A percentile compares a stretch with the other conserved stretches of the same genome.
These are phyloP conservation scores for Neurospora tetraspora DNA, from an alignment of 495 filamentous ascomycete genomes.

Conservation along the genomic window DNA sequence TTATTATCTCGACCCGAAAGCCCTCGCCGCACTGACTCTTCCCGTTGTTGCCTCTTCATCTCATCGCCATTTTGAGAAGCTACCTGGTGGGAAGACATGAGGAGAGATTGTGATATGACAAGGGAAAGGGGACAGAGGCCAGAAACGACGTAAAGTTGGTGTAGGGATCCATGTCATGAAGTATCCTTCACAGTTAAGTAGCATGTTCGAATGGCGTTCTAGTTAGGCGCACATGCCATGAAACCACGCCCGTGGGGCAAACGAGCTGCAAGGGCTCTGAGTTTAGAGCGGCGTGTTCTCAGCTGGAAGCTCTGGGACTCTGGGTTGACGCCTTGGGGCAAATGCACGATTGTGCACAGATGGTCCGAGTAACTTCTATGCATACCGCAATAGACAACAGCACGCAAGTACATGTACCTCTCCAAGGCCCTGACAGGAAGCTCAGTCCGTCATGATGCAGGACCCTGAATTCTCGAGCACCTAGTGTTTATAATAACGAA, in stretches of 20 bases:
- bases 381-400: background rate
- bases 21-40: no score
- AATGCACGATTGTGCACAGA: background rate
- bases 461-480: background rate
- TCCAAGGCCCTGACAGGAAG: background rate
- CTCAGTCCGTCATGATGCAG: background rate
- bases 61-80: background rate
- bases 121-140: background rate
- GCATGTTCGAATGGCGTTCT: background rate
- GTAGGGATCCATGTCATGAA: background rate
- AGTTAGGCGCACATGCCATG: background rate
- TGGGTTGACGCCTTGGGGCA: background rate
- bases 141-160: background rate
- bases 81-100: background rate
- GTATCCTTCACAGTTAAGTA: background rate
- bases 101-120: background rate
- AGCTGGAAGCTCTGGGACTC: background rate
- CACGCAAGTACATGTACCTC: background rate
- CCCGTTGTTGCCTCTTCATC: no score
- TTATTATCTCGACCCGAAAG: no score
- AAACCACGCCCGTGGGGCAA: background rate
- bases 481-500: background rate
- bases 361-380: background rate
- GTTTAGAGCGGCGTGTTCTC: background rate
- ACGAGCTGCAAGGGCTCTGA: background rate